A percentile compares a stretch with the other conserved stretches of the same genome.
Evolutionary conservation across 73 alveolate species (phyloP).

Genomic region (Paramecium tetraurelia): DNA sequence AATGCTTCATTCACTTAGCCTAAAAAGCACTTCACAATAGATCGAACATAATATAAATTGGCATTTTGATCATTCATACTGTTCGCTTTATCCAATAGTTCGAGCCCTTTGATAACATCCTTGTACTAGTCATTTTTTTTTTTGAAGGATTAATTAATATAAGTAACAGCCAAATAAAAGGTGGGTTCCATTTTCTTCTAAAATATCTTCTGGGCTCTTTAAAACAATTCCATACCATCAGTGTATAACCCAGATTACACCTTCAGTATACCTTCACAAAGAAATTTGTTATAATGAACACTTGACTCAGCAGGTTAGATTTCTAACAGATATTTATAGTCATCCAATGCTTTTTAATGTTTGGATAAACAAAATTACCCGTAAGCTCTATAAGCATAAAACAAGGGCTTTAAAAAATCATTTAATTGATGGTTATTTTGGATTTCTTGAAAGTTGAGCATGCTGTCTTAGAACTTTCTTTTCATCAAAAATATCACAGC

Average conservation of each 20-base stretch:
- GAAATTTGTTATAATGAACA: conserved; percentile 51
- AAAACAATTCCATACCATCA: conserved; percentile 46
- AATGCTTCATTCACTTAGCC: conserved; percentile 56
- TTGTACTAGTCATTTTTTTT: not conserved
- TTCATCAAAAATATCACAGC: conserved; percentile 64
- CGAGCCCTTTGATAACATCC: conserved; percentile 14
- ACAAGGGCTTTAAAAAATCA: conserved; percentile 61
- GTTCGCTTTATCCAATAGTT: conserved; percentile 53
- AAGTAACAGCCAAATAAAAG: conserved; percentile 56
- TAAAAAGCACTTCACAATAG: conserved; percentile 52
- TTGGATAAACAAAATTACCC: conserved; percentile 54
- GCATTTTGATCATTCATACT: conserved; percentile 53
- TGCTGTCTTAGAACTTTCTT: conserved; percentile 61
- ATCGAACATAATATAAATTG: conserved; percentile 57
- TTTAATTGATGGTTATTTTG: conserved; percentile 27
- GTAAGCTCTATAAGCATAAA: conserved; percentile 65
- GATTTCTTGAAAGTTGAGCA: conserved; percentile 29
- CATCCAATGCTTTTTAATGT: conserved; percentile 68
- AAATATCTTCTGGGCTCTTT: conserved; percentile 59
- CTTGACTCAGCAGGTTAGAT: conserved; percentile 21
- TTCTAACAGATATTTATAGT: conserved; percentile 37
- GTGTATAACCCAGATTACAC: conserved; percentile 43
- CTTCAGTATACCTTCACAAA: conserved; percentile 64
- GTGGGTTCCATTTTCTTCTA: conserved; percentile 66
- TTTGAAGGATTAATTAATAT: conserved; percentile 42